Conservation (phyloP, 306 rosid genomes). For the Dryas drummondii region DNA sequence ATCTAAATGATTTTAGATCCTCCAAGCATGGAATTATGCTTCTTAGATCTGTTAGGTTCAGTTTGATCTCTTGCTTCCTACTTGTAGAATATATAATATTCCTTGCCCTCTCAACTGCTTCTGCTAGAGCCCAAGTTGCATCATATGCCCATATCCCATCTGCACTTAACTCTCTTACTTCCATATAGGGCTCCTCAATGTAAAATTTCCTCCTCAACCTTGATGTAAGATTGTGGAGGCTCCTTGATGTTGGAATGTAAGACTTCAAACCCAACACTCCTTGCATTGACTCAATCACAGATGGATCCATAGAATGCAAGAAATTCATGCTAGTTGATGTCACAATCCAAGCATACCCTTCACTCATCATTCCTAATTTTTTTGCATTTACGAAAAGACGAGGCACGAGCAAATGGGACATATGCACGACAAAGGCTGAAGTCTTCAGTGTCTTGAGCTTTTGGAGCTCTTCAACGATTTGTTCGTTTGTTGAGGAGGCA, state of each 20-base stretch:
- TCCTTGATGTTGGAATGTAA: background rate
- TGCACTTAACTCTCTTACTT: background rate
- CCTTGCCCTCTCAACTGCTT: constrained; percentile 8
- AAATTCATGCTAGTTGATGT: constrained; percentile 6
- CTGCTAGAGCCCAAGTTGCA: constrained; percentile 21
- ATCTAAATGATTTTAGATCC: background rate
- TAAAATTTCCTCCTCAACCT: constrained; percentile 10
- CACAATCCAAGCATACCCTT: constrained; percentile 16
- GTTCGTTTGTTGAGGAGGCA: constrained; percentile 2
- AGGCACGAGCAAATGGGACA: background rate
- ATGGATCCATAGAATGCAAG: constrained; percentile 1
- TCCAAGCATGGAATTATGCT: background rate
- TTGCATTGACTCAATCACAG: constrained; percentile 17
- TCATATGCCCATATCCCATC: constrained; percentile 14
- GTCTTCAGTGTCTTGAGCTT: background rate
- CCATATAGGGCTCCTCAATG: background rate
- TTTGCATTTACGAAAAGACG: constrained; percentile 8
- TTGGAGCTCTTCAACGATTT: constrained; percentile 9
- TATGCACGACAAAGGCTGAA: constrained; percentile 2
- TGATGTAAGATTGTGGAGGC: constrained; percentile 4
- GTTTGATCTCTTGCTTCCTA: no score
- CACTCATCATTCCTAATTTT: background rate
- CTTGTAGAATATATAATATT: background rate
- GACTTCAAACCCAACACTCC: constrained; percentile 12
- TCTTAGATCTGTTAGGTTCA: background rate